Evolutionary conservation across 345 rosid species (phyloP).

Genomic region (Mallotus nudiflorus): DNA sequence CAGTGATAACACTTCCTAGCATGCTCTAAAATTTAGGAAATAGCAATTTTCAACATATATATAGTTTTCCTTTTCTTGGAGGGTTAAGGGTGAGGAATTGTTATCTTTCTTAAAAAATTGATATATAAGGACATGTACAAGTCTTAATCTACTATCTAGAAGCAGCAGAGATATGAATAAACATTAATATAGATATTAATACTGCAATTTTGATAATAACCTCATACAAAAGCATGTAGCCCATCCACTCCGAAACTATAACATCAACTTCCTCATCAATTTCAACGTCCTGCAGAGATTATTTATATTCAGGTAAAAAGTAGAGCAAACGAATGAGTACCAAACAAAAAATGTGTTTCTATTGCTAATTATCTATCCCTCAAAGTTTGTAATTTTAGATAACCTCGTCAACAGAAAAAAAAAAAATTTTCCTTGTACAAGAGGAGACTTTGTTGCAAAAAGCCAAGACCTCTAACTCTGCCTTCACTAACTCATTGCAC

Average conservation of each 20-base stretch:
- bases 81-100: neutral
- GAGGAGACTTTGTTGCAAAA: neutral
- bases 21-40: slow-evolving; percentile 59
- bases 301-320: slow-evolving; percentile 7
- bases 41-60: neutral
- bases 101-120: neutral
- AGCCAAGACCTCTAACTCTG: neutral
- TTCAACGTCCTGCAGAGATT: slow-evolving; percentile 78
- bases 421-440: neutral
- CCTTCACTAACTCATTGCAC: neutral
- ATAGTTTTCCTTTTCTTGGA: neutral
- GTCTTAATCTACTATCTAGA: neutral
- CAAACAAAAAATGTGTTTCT: neutral
- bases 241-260: slow-evolving; percentile 99
- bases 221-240: slow-evolving; percentile 98
- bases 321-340: slow-evolving; percentile 7
- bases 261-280: slow-evolving; percentile 94
- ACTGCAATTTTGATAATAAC: slow-evolving; percentile 36
- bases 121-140: neutral
- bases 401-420: neutral
- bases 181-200: too few relatives aligned
- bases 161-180: neutral
- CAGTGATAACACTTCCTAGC: slow-evolving; percentile 97
- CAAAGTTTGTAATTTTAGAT: neutral
- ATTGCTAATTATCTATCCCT: neutral